Evolutionary conservation across 2,329 filamentous ascomycete species (phyloP).

Genomic region (Sclerotinia trifoliorum): DNA sequence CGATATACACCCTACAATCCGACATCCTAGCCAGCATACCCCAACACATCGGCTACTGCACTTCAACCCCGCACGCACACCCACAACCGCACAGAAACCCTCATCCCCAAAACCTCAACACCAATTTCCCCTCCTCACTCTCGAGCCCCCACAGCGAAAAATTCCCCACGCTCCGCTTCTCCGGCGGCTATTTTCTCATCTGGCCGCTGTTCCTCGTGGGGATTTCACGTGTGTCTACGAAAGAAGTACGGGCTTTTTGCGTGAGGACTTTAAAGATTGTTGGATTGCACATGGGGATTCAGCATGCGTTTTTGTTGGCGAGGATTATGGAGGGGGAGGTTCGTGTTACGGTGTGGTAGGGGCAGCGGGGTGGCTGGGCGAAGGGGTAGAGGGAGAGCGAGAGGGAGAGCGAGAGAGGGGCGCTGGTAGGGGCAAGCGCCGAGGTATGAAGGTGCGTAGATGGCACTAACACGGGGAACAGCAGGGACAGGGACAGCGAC

Average conservation of each 20-base stretch:
- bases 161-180: conserved; percentile 22
- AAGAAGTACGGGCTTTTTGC: conserved; percentile 27
- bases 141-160: no score
- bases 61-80: neutral
- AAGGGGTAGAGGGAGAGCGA: no score
- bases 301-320: conserved; percentile 34
- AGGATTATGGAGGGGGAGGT: conserved; percentile 19
- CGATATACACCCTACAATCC: conserved; percentile 28
- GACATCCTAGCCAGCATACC: conserved; percentile 37
- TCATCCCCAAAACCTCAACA: no score
- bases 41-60: conserved; percentile 26
- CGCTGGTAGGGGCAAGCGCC: no score
- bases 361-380: no score
- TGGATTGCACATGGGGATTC: conserved; percentile 31
- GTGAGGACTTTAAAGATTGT: conserved; percentile 31
- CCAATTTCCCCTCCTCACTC: no score
- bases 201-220: conserved; percentile 38
- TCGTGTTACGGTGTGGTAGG: conserved; percentile 23
- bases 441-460: no score
- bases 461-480: no score
- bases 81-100: no score
- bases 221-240: conserved; percentile 25
- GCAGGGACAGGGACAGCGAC: no score
- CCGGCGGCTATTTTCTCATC: conserved; percentile 33
- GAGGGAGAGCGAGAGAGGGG: no score